phyloP scores from a whole-genome alignment of 352 stramenopile species.

The Pythium graminicola region DNA sequence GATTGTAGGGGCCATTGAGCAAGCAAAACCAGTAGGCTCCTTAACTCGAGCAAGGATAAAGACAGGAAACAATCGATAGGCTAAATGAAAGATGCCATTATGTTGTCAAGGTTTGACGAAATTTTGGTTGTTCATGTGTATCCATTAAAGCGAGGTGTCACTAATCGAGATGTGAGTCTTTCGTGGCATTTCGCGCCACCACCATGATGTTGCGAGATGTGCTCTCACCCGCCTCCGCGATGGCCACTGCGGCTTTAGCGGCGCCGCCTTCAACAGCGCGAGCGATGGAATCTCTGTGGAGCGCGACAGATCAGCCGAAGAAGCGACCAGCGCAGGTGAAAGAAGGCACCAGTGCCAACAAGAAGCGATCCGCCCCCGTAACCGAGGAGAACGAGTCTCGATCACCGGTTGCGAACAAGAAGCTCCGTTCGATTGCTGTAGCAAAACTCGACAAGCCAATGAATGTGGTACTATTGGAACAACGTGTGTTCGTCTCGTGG shows the following conservation, averaged over 20 bases:
- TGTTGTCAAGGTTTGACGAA: no score
- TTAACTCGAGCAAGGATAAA: no score
- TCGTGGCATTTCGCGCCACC: neutral
- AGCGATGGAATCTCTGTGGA: neutral
- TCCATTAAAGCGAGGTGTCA: neutral
- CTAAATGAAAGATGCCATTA: no score
- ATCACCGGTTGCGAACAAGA: neutral
- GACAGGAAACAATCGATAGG: no score
- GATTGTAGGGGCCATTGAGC: no score
- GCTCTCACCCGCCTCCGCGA: neutral
- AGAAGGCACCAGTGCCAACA: neutral
- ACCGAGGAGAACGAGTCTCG: neutral
- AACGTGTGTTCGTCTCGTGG: constrained; percentile 9
- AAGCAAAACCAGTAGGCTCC: no score
- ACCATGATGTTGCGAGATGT: neutral
- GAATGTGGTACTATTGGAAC: neutral
- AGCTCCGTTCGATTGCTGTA: constrained; percentile 1
- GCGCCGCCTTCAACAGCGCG: neutral
- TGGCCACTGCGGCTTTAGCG: neutral
- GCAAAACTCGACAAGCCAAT: neutral
- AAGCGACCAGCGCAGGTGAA: no score
- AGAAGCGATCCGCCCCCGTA: neutral
- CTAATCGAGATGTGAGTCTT: neutral
- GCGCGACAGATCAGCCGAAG: neutral
- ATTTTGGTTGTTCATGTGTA: no score